phyloP scores from a whole-genome alignment of 202 grass and related monocot genomes.

The Setaria viridis region DNA sequence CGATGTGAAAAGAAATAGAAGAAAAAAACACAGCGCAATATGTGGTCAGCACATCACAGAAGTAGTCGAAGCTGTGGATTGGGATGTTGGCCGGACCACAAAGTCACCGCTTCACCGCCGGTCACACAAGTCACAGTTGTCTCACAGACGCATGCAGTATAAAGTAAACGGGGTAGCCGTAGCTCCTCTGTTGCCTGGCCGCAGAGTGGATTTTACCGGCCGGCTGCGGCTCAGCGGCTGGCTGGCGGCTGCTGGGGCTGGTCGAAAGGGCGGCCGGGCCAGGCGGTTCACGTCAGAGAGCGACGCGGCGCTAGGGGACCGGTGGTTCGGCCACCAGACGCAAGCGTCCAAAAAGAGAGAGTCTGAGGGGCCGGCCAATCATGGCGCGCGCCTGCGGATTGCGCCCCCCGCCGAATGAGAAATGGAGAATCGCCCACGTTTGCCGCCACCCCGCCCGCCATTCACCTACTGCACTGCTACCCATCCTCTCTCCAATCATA shows the following conservation, averaged over 20 bases:
- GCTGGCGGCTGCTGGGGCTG: not conserved
- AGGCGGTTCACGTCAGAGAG: not conserved
- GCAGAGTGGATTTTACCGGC: not conserved
- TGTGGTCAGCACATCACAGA: conserved; percentile 6
- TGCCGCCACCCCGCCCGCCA: not conserved
- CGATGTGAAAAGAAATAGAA: not conserved
- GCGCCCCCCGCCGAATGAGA: conserved; percentile 21
- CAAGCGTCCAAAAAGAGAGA: conserved; percentile 34
- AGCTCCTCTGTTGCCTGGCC: not conserved
- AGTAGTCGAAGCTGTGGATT: conserved; percentile 26
- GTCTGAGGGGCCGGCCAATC: conserved; percentile 30
- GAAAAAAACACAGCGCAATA: too few species aligned
- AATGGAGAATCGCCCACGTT: conserved; percentile 48
- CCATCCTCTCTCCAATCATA: not conserved
- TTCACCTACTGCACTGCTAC: not conserved
- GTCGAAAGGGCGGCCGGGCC: not conserved
- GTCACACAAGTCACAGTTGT: not conserved
- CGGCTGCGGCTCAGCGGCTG: too few species aligned
- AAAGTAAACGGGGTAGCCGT: not conserved
- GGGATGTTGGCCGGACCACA: not conserved
- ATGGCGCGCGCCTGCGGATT: conserved; percentile 28
- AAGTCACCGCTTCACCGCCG: not conserved
- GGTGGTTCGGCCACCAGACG: not conserved
- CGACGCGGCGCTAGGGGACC: not conserved
- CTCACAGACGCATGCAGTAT: not conserved